Conservation (phyloP, 2,329 filamentous ascomycete species). For the Clarireedia paspali region DNA sequence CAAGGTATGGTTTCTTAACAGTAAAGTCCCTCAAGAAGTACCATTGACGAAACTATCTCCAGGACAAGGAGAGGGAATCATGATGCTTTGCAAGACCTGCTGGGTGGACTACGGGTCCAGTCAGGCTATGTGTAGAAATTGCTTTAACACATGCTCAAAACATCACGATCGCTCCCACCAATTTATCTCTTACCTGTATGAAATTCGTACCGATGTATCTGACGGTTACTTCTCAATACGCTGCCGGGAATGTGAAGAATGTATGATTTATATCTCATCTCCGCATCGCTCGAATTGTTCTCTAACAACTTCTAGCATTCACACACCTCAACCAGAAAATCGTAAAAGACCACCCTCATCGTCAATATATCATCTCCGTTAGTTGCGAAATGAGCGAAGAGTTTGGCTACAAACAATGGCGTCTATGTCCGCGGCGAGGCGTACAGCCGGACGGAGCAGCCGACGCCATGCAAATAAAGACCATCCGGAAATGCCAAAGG, state of each 20-base stretch:
- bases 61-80: neutral
- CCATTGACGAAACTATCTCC: neutral
- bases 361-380: neutral
- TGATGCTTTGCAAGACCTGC: neutral
- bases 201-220: neutral
- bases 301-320: neutral
- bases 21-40: neutral
- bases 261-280: neutral
- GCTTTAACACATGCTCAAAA: neutral
- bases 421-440: too few relatives aligned
- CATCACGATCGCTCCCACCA: neutral
- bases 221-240: neutral
- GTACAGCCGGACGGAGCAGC: neutral
- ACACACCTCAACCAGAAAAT: neutral
- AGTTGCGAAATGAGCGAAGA: neutral
- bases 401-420: neutral
- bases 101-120: neutral
- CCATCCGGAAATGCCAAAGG: too few relatives aligned
- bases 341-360: neutral
- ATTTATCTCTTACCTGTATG: neutral
- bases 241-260: neutral
- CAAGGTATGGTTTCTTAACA: neutral
- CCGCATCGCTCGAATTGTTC: too few relatives aligned
- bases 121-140: neutral
- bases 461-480: neutral